Base-by-base conservation (phyloP, 768 basidiomycete species). In the Xanthoconium stramineum region DNA sequence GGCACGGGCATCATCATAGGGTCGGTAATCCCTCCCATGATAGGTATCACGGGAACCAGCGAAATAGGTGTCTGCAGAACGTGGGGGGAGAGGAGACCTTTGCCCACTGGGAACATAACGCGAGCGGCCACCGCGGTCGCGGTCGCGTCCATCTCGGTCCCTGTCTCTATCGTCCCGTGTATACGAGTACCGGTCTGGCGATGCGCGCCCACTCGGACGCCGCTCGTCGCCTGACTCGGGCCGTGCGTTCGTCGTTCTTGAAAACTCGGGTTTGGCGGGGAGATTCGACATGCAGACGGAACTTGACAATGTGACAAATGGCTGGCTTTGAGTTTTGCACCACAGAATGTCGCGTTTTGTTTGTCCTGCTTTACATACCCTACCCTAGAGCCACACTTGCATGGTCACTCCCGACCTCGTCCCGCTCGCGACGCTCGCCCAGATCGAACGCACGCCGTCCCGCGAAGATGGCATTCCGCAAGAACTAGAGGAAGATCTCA, bases 401-500 rank as follows among this genome's bases (percentile, higher is more conserved):
- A 81, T 83, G 80, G 72, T 76, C 2, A 42, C 65, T 5, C 72
- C 79, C 32, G 75, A 77, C 48, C 76, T 91, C 53, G 84, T 92
- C 67, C 94, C 95, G 6, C 78, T 98, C 45, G 95, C 95, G 3
- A 89, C 91, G 2, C 75, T 88, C 6, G 72, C 80, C 1, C 94
- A 97, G 65, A 83, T 94, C 47, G 78, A 86, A 61, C 81, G 79
- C 37, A 89, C 91, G 0, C 94, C 94, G 0, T 98, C 95, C 0
- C 69, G 75, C 29, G 80, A 84, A 58, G 94, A 98, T 75, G 91
- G 90, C 0, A 79, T 98, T 10, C 88, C 94, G 0, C 70, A 68
- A 20, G 85, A 88, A 24, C 73, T 97, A 14, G 96, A 99, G 69
- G 85, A 90, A 54, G 94, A 97, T 62, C 79, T 99, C 36, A 78